Evolutionary conservation across 139 green algal species (phyloP).

Genomic region (Chlorella sp.): DNA sequence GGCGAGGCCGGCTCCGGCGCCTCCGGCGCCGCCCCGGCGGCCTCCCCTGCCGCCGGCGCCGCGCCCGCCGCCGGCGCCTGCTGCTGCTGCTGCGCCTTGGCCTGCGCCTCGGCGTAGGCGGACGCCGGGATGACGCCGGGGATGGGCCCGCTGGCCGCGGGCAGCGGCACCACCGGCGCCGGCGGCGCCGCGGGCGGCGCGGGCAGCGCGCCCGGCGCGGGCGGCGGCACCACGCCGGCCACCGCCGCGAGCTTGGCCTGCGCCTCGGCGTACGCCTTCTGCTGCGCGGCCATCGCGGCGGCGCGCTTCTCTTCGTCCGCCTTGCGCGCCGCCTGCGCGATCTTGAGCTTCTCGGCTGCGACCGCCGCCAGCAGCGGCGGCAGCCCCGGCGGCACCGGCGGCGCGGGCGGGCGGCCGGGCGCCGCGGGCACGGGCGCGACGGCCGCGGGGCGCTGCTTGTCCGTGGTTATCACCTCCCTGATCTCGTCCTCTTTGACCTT

Average conservation of each 20-base stretch:
- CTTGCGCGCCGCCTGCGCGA: too few species aligned
- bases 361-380: too few species aligned
- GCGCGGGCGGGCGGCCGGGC: too few species aligned
- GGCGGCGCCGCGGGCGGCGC: slow-evolving; percentile 20
- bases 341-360: too few species aligned
- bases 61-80: slow-evolving; percentile 16
- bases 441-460: neutral
- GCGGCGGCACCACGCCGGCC: neutral
- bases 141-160: too few species aligned
- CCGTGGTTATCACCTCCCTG: slow-evolving; percentile 31
- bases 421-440: too few species aligned
- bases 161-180: slow-evolving; percentile 13
- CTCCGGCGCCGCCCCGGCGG: slow-evolving; percentile 11
- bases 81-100: neutral
- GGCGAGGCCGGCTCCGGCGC: slow-evolving; percentile 1
- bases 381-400: too few species aligned
- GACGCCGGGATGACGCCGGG: too few species aligned
- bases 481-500: slow-evolving; percentile 53
- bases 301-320: too few species aligned
- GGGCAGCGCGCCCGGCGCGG: neutral
- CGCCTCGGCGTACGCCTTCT: neutral
- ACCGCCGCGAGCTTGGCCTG: neutral
- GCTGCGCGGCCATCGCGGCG: too few species aligned
- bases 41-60: neutral
- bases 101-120: too few species aligned